A percentile compares a stretch with the other conserved stretches of the same genome.
Evolutionary conservation across 805 yeast species (phyloP).

Genomic region (Clavispora phyllophila): DNA sequence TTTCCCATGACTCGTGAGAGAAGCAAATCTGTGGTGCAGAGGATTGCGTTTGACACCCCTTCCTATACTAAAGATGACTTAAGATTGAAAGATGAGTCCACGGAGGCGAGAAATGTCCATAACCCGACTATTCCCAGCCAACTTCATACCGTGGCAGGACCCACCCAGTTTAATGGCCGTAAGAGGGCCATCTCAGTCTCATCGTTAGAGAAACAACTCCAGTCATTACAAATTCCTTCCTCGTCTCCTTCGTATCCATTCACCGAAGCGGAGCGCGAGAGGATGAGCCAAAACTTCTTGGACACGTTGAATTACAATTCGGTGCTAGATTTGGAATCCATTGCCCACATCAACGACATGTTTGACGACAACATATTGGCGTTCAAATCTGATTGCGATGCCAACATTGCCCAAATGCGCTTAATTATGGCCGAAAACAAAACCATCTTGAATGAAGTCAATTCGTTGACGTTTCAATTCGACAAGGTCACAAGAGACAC

Average conservation of each 20-base stretch:
- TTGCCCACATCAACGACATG: conserved; percentile 34
- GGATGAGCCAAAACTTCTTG: conserved; percentile 30
- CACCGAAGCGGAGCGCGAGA: conserved; percentile 29
- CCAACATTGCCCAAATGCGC: conserved; percentile 16
- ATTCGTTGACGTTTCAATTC: conserved; percentile 46
- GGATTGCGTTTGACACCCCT: conserved; percentile 53
- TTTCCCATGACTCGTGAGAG: conserved; percentile 41
- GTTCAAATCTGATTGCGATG: conserved; percentile 29
- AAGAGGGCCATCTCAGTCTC: not conserved
- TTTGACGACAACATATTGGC: conserved; percentile 28
- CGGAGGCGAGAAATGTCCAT: conserved; percentile 12
- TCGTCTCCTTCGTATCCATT: conserved; percentile 27
- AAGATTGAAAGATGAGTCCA: conserved; percentile 14
- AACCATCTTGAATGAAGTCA: conserved; percentile 40
- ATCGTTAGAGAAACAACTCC: not conserved
- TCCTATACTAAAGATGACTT: conserved; percentile 24
- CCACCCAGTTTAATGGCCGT: not conserved
- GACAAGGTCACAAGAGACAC: conserved; percentile 60
- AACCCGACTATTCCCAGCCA: conserved; percentile 10
- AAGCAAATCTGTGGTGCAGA: conserved; percentile 58
- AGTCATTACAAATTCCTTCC: not conserved
- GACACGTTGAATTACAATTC: conserved; percentile 39
- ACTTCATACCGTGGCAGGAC: not conserved
- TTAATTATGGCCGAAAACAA: conserved; percentile 43
- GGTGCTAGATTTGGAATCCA: conserved; percentile 36